Percentiles rank a stretch among this genome's conserved stretches.
These are phyloP conservation scores for Suillus subaureus DNA, from an alignment of 768 basidiomycete species.

Conservation along the genomic window DNA sequence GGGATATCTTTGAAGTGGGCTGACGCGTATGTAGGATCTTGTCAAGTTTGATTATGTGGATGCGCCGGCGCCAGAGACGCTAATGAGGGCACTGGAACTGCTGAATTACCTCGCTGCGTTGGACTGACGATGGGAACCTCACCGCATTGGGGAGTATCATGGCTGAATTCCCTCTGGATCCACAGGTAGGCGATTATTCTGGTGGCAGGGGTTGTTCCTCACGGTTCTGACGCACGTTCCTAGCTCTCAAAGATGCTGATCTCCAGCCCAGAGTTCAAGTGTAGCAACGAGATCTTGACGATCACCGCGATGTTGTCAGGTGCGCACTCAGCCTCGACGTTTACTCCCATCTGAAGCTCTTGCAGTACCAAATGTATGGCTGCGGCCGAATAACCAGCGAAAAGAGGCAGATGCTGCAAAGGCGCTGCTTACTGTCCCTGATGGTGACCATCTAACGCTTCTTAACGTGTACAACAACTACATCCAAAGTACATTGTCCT, in stretches of 20 bases:
- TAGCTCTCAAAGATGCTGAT: conserved; percentile 91
- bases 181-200: conserved; percentile 60
- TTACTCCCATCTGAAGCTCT: conserved; percentile 2
- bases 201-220: background rate
- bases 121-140: conserved; percentile 90
- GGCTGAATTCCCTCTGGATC: conserved; percentile 99
- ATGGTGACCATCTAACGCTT: conserved; percentile 92
- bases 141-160: conserved; percentile 86
- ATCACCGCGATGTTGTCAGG: conserved; percentile 97
- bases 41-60: conserved; percentile 90
- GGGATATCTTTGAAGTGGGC: background rate
- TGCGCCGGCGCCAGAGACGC: conserved; percentile 92
- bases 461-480: conserved; percentile 97
- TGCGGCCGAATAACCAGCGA: conserved; percentile 84
- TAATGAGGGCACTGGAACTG: conserved; percentile 95
- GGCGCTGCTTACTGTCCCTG: conserved; percentile 83
- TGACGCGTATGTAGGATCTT: conserved; percentile 54
- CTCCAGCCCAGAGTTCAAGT: conserved; percentile 91
- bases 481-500: conserved; percentile 60
- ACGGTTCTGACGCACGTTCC: background rate
- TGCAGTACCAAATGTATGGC: conserved; percentile 82
- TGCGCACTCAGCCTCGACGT: conserved; percentile 25
- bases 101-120: conserved; percentile 91
- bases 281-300: conserved; percentile 93
- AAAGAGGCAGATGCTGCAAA: conserved; percentile 95